Conservation (phyloP, 345 rosid species). For the Pugionium cornutum region DNA sequence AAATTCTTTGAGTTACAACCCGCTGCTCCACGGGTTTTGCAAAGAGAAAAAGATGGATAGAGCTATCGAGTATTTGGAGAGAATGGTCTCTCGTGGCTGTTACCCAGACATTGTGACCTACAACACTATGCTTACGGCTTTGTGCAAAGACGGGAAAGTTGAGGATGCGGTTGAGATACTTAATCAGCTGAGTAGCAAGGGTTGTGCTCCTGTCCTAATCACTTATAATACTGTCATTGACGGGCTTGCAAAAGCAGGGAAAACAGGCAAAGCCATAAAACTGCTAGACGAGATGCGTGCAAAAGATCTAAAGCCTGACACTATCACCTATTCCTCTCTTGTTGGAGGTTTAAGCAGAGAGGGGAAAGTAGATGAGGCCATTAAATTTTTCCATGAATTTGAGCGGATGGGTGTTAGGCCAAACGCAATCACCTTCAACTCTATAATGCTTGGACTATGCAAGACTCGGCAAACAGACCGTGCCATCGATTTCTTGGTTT, state of each 20-base stretch:
- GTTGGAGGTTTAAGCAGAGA: constrained; percentile 80
- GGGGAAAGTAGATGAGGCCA: constrained; percentile 78
- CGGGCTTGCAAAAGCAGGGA: constrained; percentile 79
- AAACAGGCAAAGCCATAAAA: constrained; percentile 66
- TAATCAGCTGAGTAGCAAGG: constrained; percentile 68
- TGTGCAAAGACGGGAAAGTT: constrained; percentile 86
- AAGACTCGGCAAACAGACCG: constrained; percentile 66
- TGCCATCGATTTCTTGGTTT: constrained; percentile 83
- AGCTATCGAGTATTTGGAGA: constrained; percentile 73
- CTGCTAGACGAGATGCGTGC: constrained; percentile 74
- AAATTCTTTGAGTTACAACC: constrained; percentile 77
- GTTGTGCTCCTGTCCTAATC: constrained; percentile 77
- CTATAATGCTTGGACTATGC: constrained; percentile 74
- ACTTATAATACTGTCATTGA: constrained; percentile 87
- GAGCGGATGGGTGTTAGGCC: constrained; percentile 68
- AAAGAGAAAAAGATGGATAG: constrained; percentile 88
- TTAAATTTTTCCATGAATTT: constrained; percentile 69
- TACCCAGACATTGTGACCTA: constrained; percentile 93
- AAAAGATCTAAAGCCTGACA: constrained; percentile 76
- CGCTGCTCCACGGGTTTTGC: constrained; percentile 81
- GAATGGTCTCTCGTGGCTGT: constrained; percentile 85
- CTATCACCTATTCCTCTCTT: constrained; percentile 72
- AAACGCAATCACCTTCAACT: constrained; percentile 67
- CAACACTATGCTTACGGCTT: constrained; percentile 77
- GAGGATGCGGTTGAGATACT: constrained; percentile 85